Percentiles rank a stretch among this genome's conserved stretches.
Evolutionary conservation across 1,284 basidiomycete species (phyloP).

Genomic region (Inonotus hispidus): DNA sequence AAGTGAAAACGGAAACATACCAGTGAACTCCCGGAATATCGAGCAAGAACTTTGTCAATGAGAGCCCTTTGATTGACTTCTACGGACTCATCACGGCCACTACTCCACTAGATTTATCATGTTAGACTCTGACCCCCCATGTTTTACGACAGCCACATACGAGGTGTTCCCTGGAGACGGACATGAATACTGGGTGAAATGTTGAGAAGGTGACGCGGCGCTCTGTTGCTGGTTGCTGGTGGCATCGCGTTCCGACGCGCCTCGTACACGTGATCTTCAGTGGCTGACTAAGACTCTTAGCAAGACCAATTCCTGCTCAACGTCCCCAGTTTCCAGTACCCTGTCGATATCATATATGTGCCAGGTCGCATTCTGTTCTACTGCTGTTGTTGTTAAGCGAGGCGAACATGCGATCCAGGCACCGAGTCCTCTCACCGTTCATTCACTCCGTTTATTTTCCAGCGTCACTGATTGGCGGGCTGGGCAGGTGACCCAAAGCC

Average conservation of each 20-base stretch:
- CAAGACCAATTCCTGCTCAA: too few species aligned
- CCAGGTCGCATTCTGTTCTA: too few species aligned
- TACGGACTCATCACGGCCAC: constrained; percentile 76
- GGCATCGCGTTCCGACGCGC: not conserved
- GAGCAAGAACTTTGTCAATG: constrained; percentile 89
- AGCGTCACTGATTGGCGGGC: too few species aligned
- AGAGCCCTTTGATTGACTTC: constrained; percentile 94
- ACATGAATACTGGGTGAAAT: constrained; percentile 1
- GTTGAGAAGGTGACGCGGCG: not conserved
- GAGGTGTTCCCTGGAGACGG: constrained; percentile 10
- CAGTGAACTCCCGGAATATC: constrained; percentile 94
- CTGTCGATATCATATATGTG: too few species aligned
- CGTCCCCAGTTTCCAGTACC: too few species aligned
- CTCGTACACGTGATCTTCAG: not conserved
- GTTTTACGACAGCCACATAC: not conserved
- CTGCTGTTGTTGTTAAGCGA: too few species aligned
- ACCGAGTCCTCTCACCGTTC: too few species aligned
- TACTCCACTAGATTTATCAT: constrained; percentile 48
- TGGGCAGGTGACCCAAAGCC: too few species aligned
- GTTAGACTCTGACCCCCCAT: not conserved
- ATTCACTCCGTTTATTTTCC: too few species aligned
- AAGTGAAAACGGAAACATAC: constrained; percentile 29
- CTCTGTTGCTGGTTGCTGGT: too few species aligned
- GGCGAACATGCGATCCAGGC: too few species aligned
- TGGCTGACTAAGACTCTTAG: too few species aligned